Evolutionary conservation across 371 early-diverging fungal genomes (phyloP).

Genomic region (Thermomucor indicae-seudaticae): DNA sequence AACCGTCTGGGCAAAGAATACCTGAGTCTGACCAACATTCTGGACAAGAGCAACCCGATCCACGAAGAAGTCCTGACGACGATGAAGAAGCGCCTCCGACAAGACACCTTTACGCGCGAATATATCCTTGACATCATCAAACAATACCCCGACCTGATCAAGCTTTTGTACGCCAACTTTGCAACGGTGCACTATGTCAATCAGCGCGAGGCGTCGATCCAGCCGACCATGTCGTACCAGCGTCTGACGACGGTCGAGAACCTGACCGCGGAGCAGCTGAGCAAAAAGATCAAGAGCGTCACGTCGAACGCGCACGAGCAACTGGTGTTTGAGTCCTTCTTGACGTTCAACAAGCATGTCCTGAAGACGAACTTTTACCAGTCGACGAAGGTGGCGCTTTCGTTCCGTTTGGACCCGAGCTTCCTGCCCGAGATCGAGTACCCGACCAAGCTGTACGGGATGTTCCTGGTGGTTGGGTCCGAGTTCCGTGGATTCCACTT

Average conservation of each 20-base stretch:
- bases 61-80: conserved; percentile 92
- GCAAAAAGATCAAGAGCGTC: conserved; percentile 80
- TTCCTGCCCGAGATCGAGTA: conserved; percentile 96
- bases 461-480: conserved; percentile 96
- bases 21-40: conserved; percentile 70
- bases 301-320: conserved; percentile 92
- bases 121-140: conserved; percentile 95
- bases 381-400: conserved; percentile 97
- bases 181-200: conserved; percentile 91
- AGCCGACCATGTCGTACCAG: conserved; percentile 88
- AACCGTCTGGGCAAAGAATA: conserved; percentile 96
- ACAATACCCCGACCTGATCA: conserved; percentile 91
- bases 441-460: conserved; percentile 86
- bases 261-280: conserved; percentile 78
- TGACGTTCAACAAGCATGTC: conserved; percentile 94
- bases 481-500: conserved; percentile 99
- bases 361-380: conserved; percentile 99
- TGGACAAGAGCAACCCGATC: conserved; percentile 74
- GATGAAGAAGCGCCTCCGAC: conserved; percentile 95
- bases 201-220: conserved; percentile 51
- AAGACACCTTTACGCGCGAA: conserved; percentile 97
- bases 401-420: conserved; percentile 92
- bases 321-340: conserved; percentile 93
- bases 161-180: conserved; percentile 92
- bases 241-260: conserved; percentile 81